Evolutionary conservation across 1,284 basidiomycete species (phyloP), one percentile per base, ranked within the genome.

Genomic region (Rhodotorula mucilaginosa): DNA sequence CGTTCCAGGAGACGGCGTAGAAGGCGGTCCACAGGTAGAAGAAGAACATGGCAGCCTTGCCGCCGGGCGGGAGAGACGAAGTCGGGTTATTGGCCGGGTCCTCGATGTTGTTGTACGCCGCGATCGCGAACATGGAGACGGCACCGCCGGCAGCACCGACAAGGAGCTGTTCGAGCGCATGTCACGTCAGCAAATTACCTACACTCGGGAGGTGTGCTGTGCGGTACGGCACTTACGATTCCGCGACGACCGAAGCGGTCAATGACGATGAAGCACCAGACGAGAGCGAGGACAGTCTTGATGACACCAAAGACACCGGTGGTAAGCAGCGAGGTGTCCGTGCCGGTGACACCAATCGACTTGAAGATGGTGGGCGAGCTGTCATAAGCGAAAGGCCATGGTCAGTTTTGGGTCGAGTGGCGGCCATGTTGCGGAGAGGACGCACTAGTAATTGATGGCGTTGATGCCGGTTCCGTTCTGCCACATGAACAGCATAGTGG

Each of bases 351-450:
- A 19, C 87, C 86, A 60, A 90, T 83, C 26, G 83, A 82, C 31
- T 83, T 82, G 81, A 84, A 84, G 65, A 82, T 78, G 18, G 81
- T 81, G 1, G 90, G 90, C 5, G 90, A 89, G 78, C 19, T 67
- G 65, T 47, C 29, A 21, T 15, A 49, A 54, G 57, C 54, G 47
- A 57, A 60, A 26, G 29, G 48, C 26, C 56, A 18, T 15, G 23
- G 57, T 58, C 16, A 58, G 56, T 21, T 18, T 34, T 34, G 29
- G 56, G 56, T 58, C 29, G 34, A 26, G 52, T n/a, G 52, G 23
- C 26, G 23, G 6, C 26, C 34, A 34, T 8, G 39, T 21, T 58
- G 58, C 5, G 44, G 4, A 29, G 19, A 16, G 21, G 39, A n/a
- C 49, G 31, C 12, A 52, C 29, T 56, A 64, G n/a, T 64, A 64